phyloP scores from a whole-genome alignment of 1,284 basidiomycete species.

The Cystobasidiaceae sp. region DNA sequence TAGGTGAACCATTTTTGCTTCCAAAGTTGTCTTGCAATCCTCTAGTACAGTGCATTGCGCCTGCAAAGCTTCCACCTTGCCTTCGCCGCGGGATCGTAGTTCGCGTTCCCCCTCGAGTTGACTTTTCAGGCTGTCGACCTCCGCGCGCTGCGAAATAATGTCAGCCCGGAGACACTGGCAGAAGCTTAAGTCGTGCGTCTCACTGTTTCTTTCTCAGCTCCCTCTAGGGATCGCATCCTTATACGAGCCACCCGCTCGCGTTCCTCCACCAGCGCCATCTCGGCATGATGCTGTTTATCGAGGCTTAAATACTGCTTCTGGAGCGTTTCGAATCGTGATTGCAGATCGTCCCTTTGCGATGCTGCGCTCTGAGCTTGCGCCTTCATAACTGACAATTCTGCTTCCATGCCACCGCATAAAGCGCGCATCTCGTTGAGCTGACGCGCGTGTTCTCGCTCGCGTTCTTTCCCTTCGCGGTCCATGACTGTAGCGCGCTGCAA shows the following conservation, averaged over 20 bases:
- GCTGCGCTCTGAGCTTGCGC: background rate
- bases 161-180: no score
- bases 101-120: no score
- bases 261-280: background rate
- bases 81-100: no score
- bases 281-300: background rate
- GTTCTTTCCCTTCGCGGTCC: background rate
- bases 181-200: background rate
- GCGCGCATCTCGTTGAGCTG: background rate
- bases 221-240: background rate
- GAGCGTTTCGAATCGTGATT: background rate
- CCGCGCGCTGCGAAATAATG: no score
- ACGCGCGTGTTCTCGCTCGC: background rate
- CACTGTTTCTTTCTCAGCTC: background rate
- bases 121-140: no score
- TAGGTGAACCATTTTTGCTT: no score
- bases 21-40: no score
- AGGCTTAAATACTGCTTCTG: background rate
- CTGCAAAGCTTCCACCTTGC: no score
- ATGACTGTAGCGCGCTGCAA: slow-evolving; percentile 3
- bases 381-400: background rate
- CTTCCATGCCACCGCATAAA: slow-evolving; percentile 7
- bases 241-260: background rate
- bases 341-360: background rate
- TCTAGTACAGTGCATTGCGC: no score